Conservation (phyloP, 495 filamentous ascomycete genomes). For the Parmelia sp. region DNA sequence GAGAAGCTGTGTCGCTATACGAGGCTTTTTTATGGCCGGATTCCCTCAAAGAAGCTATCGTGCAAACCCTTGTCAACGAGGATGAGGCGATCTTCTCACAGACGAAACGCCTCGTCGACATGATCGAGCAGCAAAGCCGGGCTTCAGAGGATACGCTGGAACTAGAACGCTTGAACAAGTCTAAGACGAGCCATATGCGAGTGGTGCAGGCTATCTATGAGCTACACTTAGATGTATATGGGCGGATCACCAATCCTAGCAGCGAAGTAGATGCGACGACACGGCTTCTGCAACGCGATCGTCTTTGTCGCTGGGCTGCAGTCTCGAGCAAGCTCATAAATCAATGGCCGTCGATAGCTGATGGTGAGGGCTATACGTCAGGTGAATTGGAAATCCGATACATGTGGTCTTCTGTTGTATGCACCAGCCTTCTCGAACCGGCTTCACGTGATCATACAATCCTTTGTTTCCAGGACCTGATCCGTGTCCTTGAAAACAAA, state of each 20-base stretch:
- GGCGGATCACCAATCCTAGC: conserved; percentile 65
- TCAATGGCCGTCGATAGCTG: conserved; percentile 31
- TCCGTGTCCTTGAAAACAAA: conserved; percentile 38
- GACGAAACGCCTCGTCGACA: conserved; percentile 40
- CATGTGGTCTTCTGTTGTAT: conserved; percentile 78
- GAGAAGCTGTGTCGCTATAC: conserved; percentile 42
- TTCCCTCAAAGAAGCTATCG: conserved; percentile 60
- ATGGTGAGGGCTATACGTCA: conserved; percentile 38
- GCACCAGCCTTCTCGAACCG: conserved; percentile 61
- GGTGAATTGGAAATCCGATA: conserved; percentile 49
- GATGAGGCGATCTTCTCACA: conserved; percentile 63
- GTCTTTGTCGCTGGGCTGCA: conserved; percentile 67
- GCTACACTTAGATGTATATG: conserved; percentile 80
- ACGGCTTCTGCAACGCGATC: conserved; percentile 56
- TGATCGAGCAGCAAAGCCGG: conserved; percentile 28
- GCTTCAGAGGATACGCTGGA: not conserved
- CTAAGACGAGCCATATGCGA: conserved; percentile 31
- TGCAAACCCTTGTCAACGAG: conserved; percentile 58
- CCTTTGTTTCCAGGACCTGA: conserved; percentile 70
- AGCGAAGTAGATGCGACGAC: conserved; percentile 58
- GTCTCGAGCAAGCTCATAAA: conserved; percentile 57
- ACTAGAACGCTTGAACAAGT: conserved; percentile 23
- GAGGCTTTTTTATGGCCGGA: conserved; percentile 62
- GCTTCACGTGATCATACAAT: conserved; percentile 69
- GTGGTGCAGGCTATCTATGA: conserved; percentile 78